A percentile compares a stretch with the other conserved stretches of the same genome.
Evolutionary conservation across 2,329 filamentous ascomycete genomes (phyloP).

Genomic region (Verticillium alfalfae): DNA sequence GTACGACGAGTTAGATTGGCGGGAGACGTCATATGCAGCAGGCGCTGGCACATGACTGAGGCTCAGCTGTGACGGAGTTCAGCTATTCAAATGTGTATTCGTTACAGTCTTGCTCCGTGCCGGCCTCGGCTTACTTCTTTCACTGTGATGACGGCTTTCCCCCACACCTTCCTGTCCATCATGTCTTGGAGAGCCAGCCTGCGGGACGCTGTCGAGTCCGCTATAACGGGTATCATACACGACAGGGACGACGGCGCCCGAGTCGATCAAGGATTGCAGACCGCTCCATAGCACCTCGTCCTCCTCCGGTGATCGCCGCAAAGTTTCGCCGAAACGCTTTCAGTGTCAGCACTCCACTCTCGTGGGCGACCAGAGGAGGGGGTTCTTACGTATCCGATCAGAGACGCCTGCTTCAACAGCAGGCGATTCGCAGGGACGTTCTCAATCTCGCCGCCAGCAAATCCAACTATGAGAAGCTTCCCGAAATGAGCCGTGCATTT

Average conservation of each 20-base stretch:
- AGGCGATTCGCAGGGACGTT: slow-evolving; percentile 60
- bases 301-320: slow-evolving; percentile 40
- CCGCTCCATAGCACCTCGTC: slow-evolving; percentile 44
- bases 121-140: not conserved
- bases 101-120: not conserved
- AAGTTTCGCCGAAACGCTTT: slow-evolving; percentile 52
- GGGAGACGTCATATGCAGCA: not conserved
- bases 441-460: slow-evolving; percentile 61
- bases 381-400: slow-evolving; percentile 45
- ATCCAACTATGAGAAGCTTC: slow-evolving; percentile 50
- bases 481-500: slow-evolving; percentile 49
- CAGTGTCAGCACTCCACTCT: not conserved
- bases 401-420: slow-evolving; percentile 43
- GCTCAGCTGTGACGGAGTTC: not conserved
- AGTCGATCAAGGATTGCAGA: slow-evolving; percentile 40
- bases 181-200: slow-evolving; percentile 48
- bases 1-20: not conserved
- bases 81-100: not conserved
- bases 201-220: slow-evolving; percentile 42
- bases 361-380: not conserved
- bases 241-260: slow-evolving; percentile 41
- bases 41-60: not conserved
- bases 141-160: slow-evolving; percentile 45
- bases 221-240: slow-evolving; percentile 41
- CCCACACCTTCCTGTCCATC: slow-evolving; percentile 42